A percentile compares a stretch with the other conserved stretches of the same genome.
Conservation (phyloP, 495 filamentous ascomycete genomes). For the Podospora fimiseda region DNA sequence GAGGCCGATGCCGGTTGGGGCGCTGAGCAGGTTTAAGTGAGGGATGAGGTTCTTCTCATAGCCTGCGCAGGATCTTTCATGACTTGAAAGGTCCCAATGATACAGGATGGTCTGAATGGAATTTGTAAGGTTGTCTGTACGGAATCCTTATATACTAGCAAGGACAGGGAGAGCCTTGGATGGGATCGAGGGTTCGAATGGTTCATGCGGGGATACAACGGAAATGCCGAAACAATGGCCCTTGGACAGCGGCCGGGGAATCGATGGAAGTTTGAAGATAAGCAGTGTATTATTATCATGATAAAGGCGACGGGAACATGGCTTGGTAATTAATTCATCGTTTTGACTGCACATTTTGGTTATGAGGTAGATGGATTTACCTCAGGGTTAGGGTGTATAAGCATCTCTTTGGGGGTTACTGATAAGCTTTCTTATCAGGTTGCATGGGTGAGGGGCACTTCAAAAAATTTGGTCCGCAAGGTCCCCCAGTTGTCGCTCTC, state of each 20-base stretch:
- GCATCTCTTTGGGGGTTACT: background rate
- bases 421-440: constrained; percentile 1
- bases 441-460: background rate
- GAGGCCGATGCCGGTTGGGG: constrained; percentile 86
- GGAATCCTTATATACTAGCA: background rate
- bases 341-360: background rate
- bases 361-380: too few species aligned
- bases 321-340: background rate
- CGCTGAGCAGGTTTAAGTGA: constrained; percentile 72
- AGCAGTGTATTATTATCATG: background rate
- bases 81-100: background rate
- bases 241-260: too few species aligned
- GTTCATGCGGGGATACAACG: too few species aligned
- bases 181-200: too few species aligned
- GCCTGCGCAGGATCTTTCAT: background rate
- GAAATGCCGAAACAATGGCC: too few species aligned
- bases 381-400: background rate
- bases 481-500: constrained; percentile 7
- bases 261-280: background rate
- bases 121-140: background rate
- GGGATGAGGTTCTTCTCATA: background rate
- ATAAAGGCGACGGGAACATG: background rate
- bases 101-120: background rate
- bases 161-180: background rate
- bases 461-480: constrained; percentile 12